Conservation (phyloP, 1,284 basidiomycete species). For the Phylloboletellus chloephorus region DNA sequence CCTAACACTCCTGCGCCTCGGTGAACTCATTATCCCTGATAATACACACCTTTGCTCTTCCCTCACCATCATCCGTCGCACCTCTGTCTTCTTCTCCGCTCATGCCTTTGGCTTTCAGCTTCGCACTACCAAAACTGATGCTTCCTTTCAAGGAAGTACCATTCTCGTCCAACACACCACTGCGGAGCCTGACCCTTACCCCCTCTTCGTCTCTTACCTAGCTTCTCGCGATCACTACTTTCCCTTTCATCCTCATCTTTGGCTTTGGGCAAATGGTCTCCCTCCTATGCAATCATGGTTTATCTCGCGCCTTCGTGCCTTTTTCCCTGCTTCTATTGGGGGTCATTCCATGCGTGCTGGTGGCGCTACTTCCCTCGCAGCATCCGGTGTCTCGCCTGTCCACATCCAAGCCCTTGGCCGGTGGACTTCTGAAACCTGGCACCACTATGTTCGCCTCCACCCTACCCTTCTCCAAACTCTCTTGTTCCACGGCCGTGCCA, state of each 20-base stretch:
- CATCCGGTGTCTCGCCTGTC: conserved; percentile 1
- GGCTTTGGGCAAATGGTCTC: not conserved
- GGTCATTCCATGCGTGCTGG: conserved; percentile 6
- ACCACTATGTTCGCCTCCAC: too few species aligned
- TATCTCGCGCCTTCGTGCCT: not conserved
- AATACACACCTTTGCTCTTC: too few species aligned
- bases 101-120: not conserved
- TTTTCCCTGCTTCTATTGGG: not conserved
- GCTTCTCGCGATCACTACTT: not conserved
- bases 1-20: too few species aligned
- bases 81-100: not conserved
- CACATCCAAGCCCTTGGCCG: conserved; percentile 4
- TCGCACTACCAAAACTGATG: not conserved
- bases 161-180: not conserved
- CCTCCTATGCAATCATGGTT: conserved; percentile 2
- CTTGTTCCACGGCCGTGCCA: too few species aligned
- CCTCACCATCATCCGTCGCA: not conserved
- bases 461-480: too few species aligned
- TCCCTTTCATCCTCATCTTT: too few species aligned
- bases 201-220: conserved; percentile 1
- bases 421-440: not conserved
- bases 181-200: not conserved
- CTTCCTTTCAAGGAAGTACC: not conserved
- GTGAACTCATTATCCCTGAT: too few species aligned
- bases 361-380: conserved; percentile 6